A percentile compares a stretch with the other conserved stretches of the same genome.
These are phyloP conservation scores for Coleophoma cylindrospora DNA, from an alignment of 2,329 filamentous ascomycete genomes.

Conservation along the genomic window DNA sequence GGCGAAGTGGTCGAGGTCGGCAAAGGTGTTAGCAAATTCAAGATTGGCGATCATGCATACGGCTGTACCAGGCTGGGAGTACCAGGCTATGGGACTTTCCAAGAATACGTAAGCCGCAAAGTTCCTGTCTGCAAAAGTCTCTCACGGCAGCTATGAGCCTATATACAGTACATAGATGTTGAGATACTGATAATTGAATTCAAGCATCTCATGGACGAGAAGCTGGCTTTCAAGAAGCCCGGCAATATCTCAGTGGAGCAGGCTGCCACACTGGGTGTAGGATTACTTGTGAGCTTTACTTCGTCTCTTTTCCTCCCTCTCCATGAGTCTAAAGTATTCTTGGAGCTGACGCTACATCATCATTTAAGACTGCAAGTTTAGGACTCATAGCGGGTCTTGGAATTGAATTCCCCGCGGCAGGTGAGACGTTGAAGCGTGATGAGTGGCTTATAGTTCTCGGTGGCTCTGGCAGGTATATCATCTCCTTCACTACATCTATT, in stretches of 20 bases:
- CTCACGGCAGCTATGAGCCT: no score
- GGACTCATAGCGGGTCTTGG: slow-evolving; percentile 22
- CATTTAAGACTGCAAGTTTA: slow-evolving; percentile 27
- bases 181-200: slow-evolving; percentile 5
- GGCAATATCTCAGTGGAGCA: slow-evolving; percentile 23
- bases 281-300: slow-evolving; percentile 23
- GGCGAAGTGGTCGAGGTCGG: slow-evolving; percentile 28
- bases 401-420: neutral
- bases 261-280: slow-evolving; percentile 30
- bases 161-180: neutral
- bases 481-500: slow-evolving; percentile 25
- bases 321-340: neutral
- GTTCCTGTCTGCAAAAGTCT: no score
- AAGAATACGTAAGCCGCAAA: slow-evolving; percentile 23
- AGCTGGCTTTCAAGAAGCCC: slow-evolving; percentile 26
- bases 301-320: neutral
- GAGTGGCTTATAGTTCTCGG: neutral
- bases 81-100: slow-evolving; percentile 29
- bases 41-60: slow-evolving; percentile 29
- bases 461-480: slow-evolving; percentile 21
- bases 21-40: slow-evolving; percentile 23
- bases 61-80: slow-evolving; percentile 29
- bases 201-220: slow-evolving; percentile 30
- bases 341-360: neutral
- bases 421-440: neutral